Evolutionary conservation across 2,329 filamentous ascomycete genomes (phyloP), one percentile per base, ranked within the genome.

Genomic region (Magnaporthiopsis rhizophila): DNA sequence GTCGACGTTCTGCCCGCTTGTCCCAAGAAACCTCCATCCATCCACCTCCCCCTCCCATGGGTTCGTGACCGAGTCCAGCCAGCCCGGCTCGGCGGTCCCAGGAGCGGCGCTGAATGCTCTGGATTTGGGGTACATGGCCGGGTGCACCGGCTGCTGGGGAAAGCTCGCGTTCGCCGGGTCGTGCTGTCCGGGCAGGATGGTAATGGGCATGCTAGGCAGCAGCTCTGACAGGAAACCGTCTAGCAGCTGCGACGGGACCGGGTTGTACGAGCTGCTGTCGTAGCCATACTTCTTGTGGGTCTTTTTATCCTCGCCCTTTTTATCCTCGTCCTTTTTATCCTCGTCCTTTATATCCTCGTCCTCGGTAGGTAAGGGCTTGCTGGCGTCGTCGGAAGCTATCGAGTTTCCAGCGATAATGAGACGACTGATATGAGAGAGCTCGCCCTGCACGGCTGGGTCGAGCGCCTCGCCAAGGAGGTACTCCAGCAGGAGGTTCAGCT

Each of bases 391-490:
- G 3, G 75, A 72, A 3, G 76, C 74, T 62, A 98, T 86, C 1
- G 92, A 96, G 76, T 98, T 94, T 57, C 95, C 95, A 0, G 93
- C 94, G 69, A 99, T 91, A 68, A 99, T 86, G 26, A 99, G 84
- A 21, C 94, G 86, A 66, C 89, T 91, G 68, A 99, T 96, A 18
- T 83, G 83, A 0, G 87, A 81, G 2, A 87, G 78, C 34, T 82
- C 79, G 24, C 79, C 74, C 71, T 92, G 89, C 0, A 84, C 81
- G 0, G 77, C 74, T 0, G 84, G 79, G 24, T 86, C 85, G 4
- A 90, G 77, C 0, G 88, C 83, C 76, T 97, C 94, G 65, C 95
- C 95, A 3, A 96, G 85, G 7, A 99, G 85, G 72, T 89, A 98
- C 74, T 99, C 94, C 15, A 89, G 81, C 8, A 99, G 81, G 1